These are phyloP conservation scores for Apophysomyces trapeziformis DNA, from an alignment of 371 early-diverging fungal species.

Conservation along the genomic window DNA sequence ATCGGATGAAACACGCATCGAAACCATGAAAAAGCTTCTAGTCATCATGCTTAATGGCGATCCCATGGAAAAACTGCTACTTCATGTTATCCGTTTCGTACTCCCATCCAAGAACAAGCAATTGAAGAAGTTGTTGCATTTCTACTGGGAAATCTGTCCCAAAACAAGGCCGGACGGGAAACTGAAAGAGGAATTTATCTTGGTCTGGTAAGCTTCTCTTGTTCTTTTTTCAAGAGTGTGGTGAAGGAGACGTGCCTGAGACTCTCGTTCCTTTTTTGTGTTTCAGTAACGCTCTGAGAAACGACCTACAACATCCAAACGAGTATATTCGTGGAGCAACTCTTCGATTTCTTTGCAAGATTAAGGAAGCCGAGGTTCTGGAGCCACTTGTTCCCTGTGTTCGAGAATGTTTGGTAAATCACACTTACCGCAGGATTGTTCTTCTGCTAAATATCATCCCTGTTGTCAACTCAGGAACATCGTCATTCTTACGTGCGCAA, in stretches of 20 bases:
- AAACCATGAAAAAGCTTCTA: constrained; percentile 92
- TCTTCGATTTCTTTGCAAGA: constrained; percentile 93
- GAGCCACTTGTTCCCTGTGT: constrained; percentile 94
- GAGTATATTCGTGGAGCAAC: constrained; percentile 98
- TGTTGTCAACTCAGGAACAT: constrained; percentile 69
- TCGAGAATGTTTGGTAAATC: constrained; percentile 84
- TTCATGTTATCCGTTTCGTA: constrained; percentile 97
- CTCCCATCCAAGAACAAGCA: constrained; percentile 94
- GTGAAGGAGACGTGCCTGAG: too few species aligned
- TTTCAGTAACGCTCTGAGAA: constrained; percentile 92
- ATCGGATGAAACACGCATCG: constrained; percentile 89
- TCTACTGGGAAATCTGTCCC: constrained; percentile 97
- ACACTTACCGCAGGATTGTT: not conserved
- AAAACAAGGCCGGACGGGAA: constrained; percentile 92
- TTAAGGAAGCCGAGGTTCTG: constrained; percentile 91
- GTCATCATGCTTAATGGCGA: constrained; percentile 93
- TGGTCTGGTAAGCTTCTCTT: constrained; percentile 78
- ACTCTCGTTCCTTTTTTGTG: not conserved
- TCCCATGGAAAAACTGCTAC: constrained; percentile 84
- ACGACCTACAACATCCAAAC: constrained; percentile 98
- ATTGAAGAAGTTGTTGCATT: constrained; percentile 91
- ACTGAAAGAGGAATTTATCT: constrained; percentile 94
- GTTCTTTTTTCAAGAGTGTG: constrained; percentile 4
- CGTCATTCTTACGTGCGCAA: constrained; percentile 97
- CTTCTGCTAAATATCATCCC: not conserved